A percentile compares a stretch with the other conserved stretches of the same genome.
These are phyloP conservation scores for Paramecium sexaurelia DNA, from an alignment of 73 alveolate species.

Conservation along the genomic window DNA sequence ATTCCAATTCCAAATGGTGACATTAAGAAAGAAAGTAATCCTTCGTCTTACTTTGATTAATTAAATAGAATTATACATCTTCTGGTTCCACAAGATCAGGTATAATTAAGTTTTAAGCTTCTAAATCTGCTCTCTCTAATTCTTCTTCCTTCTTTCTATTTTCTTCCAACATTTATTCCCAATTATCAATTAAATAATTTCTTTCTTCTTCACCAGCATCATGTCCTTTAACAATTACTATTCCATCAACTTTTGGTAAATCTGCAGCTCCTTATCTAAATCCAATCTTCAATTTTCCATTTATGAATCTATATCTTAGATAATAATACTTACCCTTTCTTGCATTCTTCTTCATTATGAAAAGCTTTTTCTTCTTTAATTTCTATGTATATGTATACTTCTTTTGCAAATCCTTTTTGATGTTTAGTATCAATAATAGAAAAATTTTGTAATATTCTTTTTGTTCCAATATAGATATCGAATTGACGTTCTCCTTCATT, in stretches of 20 bases:
- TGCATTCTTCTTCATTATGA: not conserved
- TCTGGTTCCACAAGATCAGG: not conserved
- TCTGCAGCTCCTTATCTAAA: constrained; percentile 42
- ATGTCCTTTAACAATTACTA: constrained; percentile 30
- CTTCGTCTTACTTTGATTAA: not conserved
- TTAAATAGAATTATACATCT: not conserved
- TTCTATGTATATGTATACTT: not conserved
- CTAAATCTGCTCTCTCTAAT: not conserved
- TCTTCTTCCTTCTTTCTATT: not conserved
- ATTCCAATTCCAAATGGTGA: constrained; percentile 31
- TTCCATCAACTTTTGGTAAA: constrained; percentile 45
- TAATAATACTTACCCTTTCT: not conserved
- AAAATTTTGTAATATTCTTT: not conserved
- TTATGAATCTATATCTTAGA: not conserved
- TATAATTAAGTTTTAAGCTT: not conserved
- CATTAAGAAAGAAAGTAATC: not conserved
- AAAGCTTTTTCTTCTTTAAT: not conserved
- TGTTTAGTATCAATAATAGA: not conserved
- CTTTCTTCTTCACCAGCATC: constrained; percentile 40
- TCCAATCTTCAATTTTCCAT: constrained; percentile 11
- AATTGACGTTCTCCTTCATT: constrained; percentile 24
- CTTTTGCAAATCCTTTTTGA: constrained; percentile 23
- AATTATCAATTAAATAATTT: constrained; percentile 22
- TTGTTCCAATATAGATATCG: constrained; percentile 20
- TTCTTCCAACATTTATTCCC: constrained; percentile 40